Evolutionary conservation across 768 basidiomycete genomes (phyloP).

Genomic region (Daedaleopsis nitida): DNA sequence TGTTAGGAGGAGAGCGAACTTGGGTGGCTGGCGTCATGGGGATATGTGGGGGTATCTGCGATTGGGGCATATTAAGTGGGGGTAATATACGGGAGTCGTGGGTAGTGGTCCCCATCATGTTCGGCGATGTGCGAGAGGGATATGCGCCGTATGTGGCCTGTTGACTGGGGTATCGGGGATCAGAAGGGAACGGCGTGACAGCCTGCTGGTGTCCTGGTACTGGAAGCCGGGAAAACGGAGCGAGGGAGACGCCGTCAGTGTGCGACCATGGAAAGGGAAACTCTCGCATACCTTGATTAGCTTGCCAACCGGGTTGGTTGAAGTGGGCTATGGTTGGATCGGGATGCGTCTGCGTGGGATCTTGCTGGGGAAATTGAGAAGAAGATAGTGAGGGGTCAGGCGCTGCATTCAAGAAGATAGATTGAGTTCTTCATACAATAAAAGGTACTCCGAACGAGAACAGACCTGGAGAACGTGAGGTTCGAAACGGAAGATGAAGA

Average conservation of each 20-base stretch:
- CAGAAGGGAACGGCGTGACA: conserved; percentile 30
- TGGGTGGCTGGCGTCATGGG: conserved; percentile 24
- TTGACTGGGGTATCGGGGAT: conserved; percentile 49
- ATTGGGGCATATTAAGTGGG: conserved; percentile 41
- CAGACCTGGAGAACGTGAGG: conserved; percentile 90
- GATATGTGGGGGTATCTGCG: conserved; percentile 22
- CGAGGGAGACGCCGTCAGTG: conserved; percentile 16
- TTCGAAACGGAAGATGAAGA: conserved; percentile 83
- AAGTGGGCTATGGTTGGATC: conserved; percentile 48
- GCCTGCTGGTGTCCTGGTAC: conserved; percentile 21
- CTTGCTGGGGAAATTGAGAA: conserved; percentile 63
- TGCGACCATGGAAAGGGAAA: conserved; percentile 5
- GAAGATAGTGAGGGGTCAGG: conserved; percentile 50
- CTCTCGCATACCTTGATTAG: conserved; percentile 28
- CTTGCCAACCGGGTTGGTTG: conserved; percentile 30
- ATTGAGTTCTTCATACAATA: conserved; percentile 34
- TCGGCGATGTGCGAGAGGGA: conserved; percentile 50
- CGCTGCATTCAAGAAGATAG: conserved; percentile 65
- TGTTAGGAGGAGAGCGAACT: conserved; percentile 66
- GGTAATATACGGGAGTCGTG: conserved; percentile 62
- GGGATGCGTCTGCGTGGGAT: conserved; percentile 61
- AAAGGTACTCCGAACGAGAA: conserved; percentile 41
- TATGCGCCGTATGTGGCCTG: conserved; percentile 47
- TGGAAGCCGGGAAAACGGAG: conserved; percentile 11
- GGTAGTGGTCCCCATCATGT: conserved; percentile 47